A percentile compares a stretch with the other conserved stretches of the same genome.
These are phyloP conservation scores for Suillus brevipes DNA, from an alignment of 768 basidiomycete species.

Conservation along the genomic window DNA sequence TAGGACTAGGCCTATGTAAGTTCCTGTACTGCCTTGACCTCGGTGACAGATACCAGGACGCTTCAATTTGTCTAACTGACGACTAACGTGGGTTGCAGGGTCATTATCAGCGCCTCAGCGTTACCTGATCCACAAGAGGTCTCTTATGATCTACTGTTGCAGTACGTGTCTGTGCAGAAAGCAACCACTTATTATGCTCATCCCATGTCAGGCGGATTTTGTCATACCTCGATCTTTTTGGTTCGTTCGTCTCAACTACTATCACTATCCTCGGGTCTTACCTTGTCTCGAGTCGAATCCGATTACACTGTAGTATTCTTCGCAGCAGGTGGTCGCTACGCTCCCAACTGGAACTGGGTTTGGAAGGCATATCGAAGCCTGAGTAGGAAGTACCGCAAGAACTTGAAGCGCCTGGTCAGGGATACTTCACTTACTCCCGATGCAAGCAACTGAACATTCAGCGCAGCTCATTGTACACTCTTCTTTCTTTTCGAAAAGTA, in stretches of 20 bases:
- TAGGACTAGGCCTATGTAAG: conserved; percentile 87
- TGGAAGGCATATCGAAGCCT: conserved; percentile 87
- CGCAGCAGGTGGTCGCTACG: conserved; percentile 72
- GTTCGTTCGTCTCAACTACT: conserved; percentile 48
- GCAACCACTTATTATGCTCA: conserved; percentile 10
- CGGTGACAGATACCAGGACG: not conserved
- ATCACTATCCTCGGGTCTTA: not conserved
- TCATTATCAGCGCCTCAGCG: conserved; percentile 79
- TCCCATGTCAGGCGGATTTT: conserved; percentile 60
- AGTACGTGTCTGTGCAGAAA: conserved; percentile 46
- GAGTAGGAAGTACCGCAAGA: conserved; percentile 84
- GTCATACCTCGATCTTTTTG: conserved; percentile 78
- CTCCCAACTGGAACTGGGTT: conserved; percentile 86
- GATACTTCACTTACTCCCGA: conserved; percentile 11
- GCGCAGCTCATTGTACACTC: conserved; percentile 82
- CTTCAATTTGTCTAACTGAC: not conserved
- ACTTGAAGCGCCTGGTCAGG: conserved; percentile 77
- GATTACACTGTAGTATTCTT: conserved; percentile 90
- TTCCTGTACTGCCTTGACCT: conserved; percentile 13
- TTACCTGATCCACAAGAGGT: conserved; percentile 78
- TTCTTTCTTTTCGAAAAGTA: conserved; percentile 86
- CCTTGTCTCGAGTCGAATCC: conserved; percentile 64
- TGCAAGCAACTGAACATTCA: not conserved
- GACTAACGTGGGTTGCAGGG: conserved; percentile 46
- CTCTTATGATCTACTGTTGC: conserved; percentile 73